phyloP scores from a whole-genome alignment of 1,139 yeast species.

The Kodamaea fungicola region DNA sequence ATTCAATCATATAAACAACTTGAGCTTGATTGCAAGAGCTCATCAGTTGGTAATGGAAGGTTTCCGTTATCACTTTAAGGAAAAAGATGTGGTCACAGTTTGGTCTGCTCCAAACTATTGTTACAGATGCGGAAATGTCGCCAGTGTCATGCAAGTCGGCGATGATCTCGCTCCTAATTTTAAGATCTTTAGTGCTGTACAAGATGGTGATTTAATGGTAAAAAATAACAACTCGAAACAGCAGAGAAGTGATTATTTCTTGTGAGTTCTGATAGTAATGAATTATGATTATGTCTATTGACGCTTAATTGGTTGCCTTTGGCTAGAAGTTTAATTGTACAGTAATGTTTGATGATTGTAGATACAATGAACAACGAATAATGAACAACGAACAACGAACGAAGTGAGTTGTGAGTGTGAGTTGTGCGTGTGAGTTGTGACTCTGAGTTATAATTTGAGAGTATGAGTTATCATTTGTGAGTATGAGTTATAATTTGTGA shows the following conservation, averaged over 20 bases:
- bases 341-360: neutral
- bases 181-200: slow-evolving; percentile 93
- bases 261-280: slow-evolving; percentile 27
- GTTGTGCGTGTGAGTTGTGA: too few relatives aligned
- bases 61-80: slow-evolving; percentile 89
- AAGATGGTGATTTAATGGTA: slow-evolving; percentile 70
- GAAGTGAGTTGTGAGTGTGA: too few relatives aligned
- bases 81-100: slow-evolving; percentile 93
- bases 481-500: too few relatives aligned
- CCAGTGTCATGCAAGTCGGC: slow-evolving; percentile 94
- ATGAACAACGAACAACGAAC: too few relatives aligned
- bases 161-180: slow-evolving; percentile 85
- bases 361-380: too few relatives aligned
- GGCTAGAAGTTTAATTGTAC: neutral
- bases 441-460: too few relatives aligned
- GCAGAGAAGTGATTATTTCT: slow-evolving; percentile 81
- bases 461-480: too few relatives aligned
- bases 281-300: neutral
- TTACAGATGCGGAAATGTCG: slow-evolving; percentile 96
- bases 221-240: slow-evolving; percentile 66
- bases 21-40: slow-evolving; percentile 88
- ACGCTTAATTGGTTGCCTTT: too few relatives aligned
- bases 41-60: slow-evolving; percentile 99
- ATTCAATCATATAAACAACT: slow-evolving; percentile 87
- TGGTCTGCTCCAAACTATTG: slow-evolving; percentile 99